These are phyloP conservation scores for Brassica balearica DNA, from an alignment of 441 rosid species.

Conservation along the genomic window DNA sequence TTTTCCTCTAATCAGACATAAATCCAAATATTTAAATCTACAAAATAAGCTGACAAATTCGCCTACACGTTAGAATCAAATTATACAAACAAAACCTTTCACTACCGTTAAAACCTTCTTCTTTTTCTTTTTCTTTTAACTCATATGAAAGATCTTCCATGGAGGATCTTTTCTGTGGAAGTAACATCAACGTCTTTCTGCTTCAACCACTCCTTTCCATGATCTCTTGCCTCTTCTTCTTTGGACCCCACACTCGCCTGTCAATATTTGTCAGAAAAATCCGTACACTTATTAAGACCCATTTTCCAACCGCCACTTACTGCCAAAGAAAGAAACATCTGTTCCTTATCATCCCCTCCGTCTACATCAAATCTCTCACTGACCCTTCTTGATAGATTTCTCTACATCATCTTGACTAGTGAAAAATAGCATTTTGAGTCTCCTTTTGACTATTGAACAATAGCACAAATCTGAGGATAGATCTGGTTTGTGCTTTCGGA, in stretches of 20 bases:
- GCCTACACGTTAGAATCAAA: constrained; percentile 34
- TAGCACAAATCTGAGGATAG: constrained; percentile 23
- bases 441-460: constrained; percentile 33
- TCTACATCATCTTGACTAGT: not conserved
- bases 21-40: constrained; percentile 20
- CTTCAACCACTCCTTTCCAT: constrained; percentile 40
- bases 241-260: constrained; percentile 38
- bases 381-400: constrained; percentile 34
- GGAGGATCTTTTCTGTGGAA: constrained; percentile 30
- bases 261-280: constrained; percentile 36
- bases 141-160: constrained; percentile 22
- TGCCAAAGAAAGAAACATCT: constrained; percentile 37
- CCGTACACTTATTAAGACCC: constrained; percentile 41
- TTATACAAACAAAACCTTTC: constrained; percentile 14
- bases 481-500: constrained; percentile 20
- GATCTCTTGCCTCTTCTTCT: constrained; percentile 38
- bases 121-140: not conserved
- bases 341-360: constrained; percentile 41
- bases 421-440: not conserved
- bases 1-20: not conserved
- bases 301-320: constrained; percentile 43
- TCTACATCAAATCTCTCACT: constrained; percentile 43
- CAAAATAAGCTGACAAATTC: constrained; percentile 23
- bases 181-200: constrained; percentile 42
- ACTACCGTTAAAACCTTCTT: constrained; percentile 23